Evolutionary conservation across 805 yeast species (phyloP).

Genomic region (Sugiyamaella floridensis): DNA sequence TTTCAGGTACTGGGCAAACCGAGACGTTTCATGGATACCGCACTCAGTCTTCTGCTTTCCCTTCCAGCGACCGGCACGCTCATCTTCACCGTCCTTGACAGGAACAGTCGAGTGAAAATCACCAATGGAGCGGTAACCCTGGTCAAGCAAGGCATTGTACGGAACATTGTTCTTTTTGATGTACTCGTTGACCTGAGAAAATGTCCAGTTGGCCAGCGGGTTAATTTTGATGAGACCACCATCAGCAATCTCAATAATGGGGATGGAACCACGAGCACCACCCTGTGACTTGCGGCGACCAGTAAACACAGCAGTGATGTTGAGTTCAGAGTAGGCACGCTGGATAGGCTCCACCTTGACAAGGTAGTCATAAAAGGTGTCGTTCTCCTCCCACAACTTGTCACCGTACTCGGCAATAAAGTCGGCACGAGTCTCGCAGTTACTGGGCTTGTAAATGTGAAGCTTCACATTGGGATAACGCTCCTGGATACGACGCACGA

Average conservation of each 20-base stretch:
- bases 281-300: constrained; percentile 92
- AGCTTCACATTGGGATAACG: constrained; percentile 51
- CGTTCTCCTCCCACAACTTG: constrained; percentile 76
- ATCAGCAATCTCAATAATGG: constrained; percentile 68
- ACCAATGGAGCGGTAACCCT: constrained; percentile 87
- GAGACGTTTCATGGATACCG: constrained; percentile 81
- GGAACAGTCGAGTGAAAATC: constrained; percentile 95
- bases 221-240: constrained; percentile 77
- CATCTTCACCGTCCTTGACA: constrained; percentile 86
- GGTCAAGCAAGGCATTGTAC: constrained; percentile 72
- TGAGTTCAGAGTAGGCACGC: constrained; percentile 68
- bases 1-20: constrained; percentile 51
- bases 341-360: constrained; percentile 92
- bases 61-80: constrained; percentile 95
- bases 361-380: constrained; percentile 69
- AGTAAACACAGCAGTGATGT: constrained; percentile 79
- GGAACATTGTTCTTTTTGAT: constrained; percentile 70
- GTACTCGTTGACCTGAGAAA: constrained; percentile 62
- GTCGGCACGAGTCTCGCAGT: constrained; percentile 48
- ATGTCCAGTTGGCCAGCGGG: constrained; percentile 81
- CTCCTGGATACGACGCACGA: constrained; percentile 51
- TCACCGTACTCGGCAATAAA: constrained; percentile 67
- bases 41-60: constrained; percentile 90
- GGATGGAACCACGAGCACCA: constrained; percentile 64
- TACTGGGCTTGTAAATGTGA: constrained; percentile 63